These are phyloP conservation scores for Fusarium avenaceum DNA, from an alignment of 2,329 filamentous ascomycete genomes.

Conservation along the genomic window DNA sequence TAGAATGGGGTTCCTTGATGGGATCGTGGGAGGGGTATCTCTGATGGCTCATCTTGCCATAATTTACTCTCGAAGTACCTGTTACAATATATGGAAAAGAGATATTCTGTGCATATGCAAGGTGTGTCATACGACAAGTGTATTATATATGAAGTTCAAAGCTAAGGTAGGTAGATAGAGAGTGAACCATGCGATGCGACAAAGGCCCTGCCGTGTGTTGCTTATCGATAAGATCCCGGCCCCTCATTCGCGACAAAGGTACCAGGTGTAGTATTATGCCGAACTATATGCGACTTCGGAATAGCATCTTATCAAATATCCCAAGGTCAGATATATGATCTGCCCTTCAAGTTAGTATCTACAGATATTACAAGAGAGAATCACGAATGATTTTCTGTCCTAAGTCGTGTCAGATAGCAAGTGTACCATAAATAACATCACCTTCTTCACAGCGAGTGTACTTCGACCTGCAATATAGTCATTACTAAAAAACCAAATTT, in stretches of 20 bases:
- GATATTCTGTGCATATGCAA: slow-evolving; percentile 3
- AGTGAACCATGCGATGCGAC: slow-evolving; percentile 15
- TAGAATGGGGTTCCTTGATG: slow-evolving; percentile 80
- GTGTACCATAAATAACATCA: slow-evolving; percentile 20
- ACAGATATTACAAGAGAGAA: slow-evolving; percentile 18
- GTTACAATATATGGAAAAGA: background rate
- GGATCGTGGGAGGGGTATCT: slow-evolving; percentile 69
- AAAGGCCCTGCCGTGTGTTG: background rate
- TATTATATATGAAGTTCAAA: background rate
- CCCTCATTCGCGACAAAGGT: slow-evolving; percentile 9
- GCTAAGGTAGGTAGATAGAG: background rate
- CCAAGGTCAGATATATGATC: background rate
- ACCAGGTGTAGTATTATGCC: background rate
- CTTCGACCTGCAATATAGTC: slow-evolving; percentile 39
- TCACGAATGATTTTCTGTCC: slow-evolving; percentile 8
- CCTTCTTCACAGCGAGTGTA: slow-evolving; percentile 23
- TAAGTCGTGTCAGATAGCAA: slow-evolving; percentile 4
- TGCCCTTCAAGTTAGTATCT: slow-evolving; percentile 10
- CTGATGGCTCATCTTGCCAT: slow-evolving; percentile 67
- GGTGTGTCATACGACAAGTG: background rate
- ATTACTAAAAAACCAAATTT: slow-evolving; percentile 36
- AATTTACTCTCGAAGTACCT: background rate
- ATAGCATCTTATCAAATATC: background rate
- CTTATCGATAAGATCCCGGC: slow-evolving; percentile 40
- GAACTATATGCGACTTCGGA: slow-evolving; percentile 6